These are phyloP conservation scores for Aspergillus sergii DNA, from an alignment of 2,329 filamentous ascomycete species.

Conservation along the genomic window DNA sequence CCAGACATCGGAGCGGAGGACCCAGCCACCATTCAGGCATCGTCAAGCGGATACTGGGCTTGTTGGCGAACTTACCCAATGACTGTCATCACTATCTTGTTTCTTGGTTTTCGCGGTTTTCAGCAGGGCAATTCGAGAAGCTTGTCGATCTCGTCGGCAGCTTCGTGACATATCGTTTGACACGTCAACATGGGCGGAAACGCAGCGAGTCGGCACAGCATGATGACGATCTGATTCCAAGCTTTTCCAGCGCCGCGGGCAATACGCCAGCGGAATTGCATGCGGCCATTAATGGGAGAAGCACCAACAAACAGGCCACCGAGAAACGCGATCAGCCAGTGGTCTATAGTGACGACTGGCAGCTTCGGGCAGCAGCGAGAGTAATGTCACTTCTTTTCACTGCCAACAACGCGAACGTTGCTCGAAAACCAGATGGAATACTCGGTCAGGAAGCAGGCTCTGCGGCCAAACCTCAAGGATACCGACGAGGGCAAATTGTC, in stretches of 20 bases:
- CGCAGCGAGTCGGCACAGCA: constrained; percentile 62
- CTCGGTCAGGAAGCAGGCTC: constrained; percentile 35
- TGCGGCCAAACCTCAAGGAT: constrained; percentile 46
- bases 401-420: constrained; percentile 67
- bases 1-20: constrained; percentile 33
- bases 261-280: constrained; percentile 71
- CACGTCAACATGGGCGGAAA: constrained; percentile 69
- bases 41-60: constrained; percentile 79
- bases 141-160: constrained; percentile 75
- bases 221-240: constrained; percentile 64
- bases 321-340: constrained; percentile 55
- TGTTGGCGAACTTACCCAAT: constrained; percentile 74
- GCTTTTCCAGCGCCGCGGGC: constrained; percentile 66
- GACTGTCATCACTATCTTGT: constrained; percentile 77
- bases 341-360: constrained; percentile 83
- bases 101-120: constrained; percentile 74
- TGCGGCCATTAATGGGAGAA: constrained; percentile 66
- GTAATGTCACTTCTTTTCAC: constrained; percentile 80
- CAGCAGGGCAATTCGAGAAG: constrained; percentile 67
- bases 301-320: constrained; percentile 55
- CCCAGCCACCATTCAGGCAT: constrained; percentile 77
- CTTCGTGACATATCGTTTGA: constrained; percentile 80
- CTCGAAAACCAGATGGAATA: constrained; percentile 41
- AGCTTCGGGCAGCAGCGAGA: constrained; percentile 77
- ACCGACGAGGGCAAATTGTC: constrained; percentile 66